These are phyloP conservation scores for Mallotus japonicus DNA, from an alignment of 441 rosid genomes.

Conservation along the genomic window DNA sequence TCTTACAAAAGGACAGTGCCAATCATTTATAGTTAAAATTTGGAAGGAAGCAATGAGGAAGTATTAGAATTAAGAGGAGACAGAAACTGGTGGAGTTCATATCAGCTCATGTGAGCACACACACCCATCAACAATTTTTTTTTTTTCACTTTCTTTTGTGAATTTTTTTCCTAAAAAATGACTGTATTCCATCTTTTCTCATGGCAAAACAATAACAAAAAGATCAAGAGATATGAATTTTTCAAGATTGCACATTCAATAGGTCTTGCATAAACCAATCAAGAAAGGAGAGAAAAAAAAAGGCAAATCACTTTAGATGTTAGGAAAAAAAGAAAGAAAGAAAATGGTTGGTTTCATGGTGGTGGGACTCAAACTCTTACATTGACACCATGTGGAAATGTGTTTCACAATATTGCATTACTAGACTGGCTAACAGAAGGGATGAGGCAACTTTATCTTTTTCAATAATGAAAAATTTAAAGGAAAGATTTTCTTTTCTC, in stretches of 20 bases:
- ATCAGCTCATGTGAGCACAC: constrained; percentile 4
- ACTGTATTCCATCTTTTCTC: constrained; percentile 17
- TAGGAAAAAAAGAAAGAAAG: constrained; percentile 1
- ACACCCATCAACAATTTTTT: not conserved
- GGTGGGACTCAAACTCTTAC: constrained; percentile 29
- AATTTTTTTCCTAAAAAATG: not conserved
- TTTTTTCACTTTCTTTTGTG: not conserved
- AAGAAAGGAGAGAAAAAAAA: constrained; percentile 5
- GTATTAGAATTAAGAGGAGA: constrained; percentile 23
- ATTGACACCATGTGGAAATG: constrained; percentile 28
- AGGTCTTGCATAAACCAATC: constrained; percentile 20
- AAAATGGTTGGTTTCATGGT: not conserved
- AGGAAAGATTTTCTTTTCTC: not conserved
- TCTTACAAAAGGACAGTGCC: constrained; percentile 23
- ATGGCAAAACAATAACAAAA: constrained; percentile 4
- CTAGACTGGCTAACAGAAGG: constrained; percentile 18
- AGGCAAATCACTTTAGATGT: constrained; percentile 24
- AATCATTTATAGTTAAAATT: constrained; percentile 19
- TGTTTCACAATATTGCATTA: constrained; percentile 19
- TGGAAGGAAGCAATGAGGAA: constrained; percentile 28
- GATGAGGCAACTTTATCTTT: constrained; percentile 2
- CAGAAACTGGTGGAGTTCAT: constrained; percentile 38
- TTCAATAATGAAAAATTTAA: constrained; percentile 10
- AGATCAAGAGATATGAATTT: constrained; percentile 7
- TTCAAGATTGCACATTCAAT: not conserved